Conservation (phyloP, 1,139 yeast species). For the Pichia sp. region DNA sequence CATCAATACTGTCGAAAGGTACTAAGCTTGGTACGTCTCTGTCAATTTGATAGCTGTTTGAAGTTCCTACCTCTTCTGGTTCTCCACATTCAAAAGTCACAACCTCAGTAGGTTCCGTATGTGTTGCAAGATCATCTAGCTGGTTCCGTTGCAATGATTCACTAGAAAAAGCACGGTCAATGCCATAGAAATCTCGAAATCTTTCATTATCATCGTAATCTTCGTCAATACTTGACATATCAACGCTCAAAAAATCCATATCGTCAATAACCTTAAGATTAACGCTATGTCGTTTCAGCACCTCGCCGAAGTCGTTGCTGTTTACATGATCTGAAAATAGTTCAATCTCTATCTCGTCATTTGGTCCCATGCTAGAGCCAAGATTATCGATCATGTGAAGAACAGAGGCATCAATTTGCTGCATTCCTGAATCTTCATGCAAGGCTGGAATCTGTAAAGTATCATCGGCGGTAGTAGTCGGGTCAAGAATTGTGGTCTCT, state of each 20-base stretch:
- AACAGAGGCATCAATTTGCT: constrained; percentile 6
- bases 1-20: too few species aligned
- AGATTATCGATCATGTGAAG: constrained; percentile 3
- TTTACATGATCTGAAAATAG: constrained; percentile 1
- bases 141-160: too few species aligned
- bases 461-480: too few species aligned
- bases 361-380: constrained; percentile 1
- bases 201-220: constrained; percentile 7
- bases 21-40: too few species aligned
- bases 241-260: constrained; percentile 8
- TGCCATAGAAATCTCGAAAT: constrained; percentile 7
- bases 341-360: constrained; percentile 8
- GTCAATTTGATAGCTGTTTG: background rate
- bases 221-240: constrained; percentile 11
- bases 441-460: too few species aligned
- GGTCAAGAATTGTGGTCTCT: too few species aligned
- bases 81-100: background rate
- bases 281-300: too few species aligned
- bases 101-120: background rate
- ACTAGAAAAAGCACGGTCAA: constrained; percentile 1
- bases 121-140: too few species aligned
- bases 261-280: background rate
- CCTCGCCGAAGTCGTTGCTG: too few species aligned
- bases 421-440: too few species aligned
- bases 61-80: background rate